Evolutionary conservation across 371 early-diverging fungal genomes (phyloP).

Genomic region (Syncephalis plumigaleata): DNA sequence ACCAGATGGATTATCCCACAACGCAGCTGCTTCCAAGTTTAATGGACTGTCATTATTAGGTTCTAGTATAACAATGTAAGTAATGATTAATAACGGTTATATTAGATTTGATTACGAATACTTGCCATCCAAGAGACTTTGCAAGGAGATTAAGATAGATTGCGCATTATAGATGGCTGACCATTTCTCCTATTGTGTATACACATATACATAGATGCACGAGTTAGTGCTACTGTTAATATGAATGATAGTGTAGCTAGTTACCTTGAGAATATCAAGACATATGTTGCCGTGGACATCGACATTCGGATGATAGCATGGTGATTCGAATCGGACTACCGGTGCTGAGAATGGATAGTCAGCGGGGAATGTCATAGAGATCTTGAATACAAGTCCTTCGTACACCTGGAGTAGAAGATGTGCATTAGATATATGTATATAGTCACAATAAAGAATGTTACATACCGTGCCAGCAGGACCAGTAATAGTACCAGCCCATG

Average conservation of each 20-base stretch:
- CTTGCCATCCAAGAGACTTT: slow-evolving; percentile 34
- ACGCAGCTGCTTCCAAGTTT: slow-evolving; percentile 33
- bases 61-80: slow-evolving; percentile 13
- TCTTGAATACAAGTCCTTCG: slow-evolving; percentile 37
- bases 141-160: slow-evolving; percentile 39
- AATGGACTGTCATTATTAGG: slow-evolving; percentile 46
- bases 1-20: slow-evolving; percentile 28
- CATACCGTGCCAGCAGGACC: slow-evolving; percentile 24
- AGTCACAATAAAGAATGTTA: too few species aligned
- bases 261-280: slow-evolving; percentile 44
- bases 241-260: background rate
- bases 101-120: slow-evolving; percentile 2
- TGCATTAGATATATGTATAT: too few species aligned
- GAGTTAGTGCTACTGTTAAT: too few species aligned
- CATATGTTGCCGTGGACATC: slow-evolving; percentile 40
- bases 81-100: background rate
- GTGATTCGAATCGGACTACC: slow-evolving; percentile 30
- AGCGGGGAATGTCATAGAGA: slow-evolving; percentile 31
- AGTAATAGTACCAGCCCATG: slow-evolving; percentile 35
- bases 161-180: slow-evolving; percentile 49
- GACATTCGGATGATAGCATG: slow-evolving; percentile 49
- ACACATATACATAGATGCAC: too few species aligned
- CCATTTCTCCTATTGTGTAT: slow-evolving; percentile 40
- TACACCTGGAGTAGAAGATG: slow-evolving; percentile 16
- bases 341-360: slow-evolving; percentile 47